Evolutionary conservation across 176 grass and related monocot species (phyloP).

Genomic region (Triticum aestivum): DNA sequence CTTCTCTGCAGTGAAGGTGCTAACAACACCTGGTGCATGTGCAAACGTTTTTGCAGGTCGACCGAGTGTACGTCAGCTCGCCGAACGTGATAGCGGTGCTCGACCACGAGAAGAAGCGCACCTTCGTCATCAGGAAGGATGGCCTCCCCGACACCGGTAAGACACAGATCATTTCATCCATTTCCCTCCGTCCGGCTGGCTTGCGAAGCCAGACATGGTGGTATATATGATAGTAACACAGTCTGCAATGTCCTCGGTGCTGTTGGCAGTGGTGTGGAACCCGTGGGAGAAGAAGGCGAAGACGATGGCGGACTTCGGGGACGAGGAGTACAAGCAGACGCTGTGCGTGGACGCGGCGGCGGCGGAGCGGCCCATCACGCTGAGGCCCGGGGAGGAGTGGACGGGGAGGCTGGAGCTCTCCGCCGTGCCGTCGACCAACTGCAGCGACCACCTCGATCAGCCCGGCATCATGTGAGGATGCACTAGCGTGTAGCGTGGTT

Average conservation of each 20-base stretch:
- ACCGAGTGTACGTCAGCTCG: conserved; percentile 82
- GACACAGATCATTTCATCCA: background rate
- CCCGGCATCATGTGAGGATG: conserved; percentile 18
- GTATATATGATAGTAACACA: too few relatives aligned
- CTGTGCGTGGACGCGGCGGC: conserved; percentile 81
- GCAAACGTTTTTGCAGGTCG: conserved; percentile 46
- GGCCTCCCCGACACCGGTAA: conserved; percentile 89
- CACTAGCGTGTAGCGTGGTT: background rate
- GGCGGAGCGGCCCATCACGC: conserved; percentile 53
- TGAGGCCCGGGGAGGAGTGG: conserved; percentile 92
- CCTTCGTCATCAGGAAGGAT: conserved; percentile 79
- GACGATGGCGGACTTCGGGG: conserved; percentile 63
- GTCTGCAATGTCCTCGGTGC: background rate
- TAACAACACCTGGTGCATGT: background rate
- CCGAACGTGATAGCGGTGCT: conserved; percentile 87
- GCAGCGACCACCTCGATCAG: conserved; percentile 74
- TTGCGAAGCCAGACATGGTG: background rate
- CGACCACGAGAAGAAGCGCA: conserved; percentile 93
- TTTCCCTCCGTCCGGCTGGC: background rate
- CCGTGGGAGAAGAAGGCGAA: conserved; percentile 90
- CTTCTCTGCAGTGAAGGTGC: background rate
- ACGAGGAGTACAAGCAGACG: conserved; percentile 95
- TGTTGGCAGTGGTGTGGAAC: conserved; percentile 77
- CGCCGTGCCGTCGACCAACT: conserved; percentile 69
- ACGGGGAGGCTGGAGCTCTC: conserved; percentile 84